Conservation (phyloP, 345 rosid species). For the Rhodamnia rubescens region DNA sequence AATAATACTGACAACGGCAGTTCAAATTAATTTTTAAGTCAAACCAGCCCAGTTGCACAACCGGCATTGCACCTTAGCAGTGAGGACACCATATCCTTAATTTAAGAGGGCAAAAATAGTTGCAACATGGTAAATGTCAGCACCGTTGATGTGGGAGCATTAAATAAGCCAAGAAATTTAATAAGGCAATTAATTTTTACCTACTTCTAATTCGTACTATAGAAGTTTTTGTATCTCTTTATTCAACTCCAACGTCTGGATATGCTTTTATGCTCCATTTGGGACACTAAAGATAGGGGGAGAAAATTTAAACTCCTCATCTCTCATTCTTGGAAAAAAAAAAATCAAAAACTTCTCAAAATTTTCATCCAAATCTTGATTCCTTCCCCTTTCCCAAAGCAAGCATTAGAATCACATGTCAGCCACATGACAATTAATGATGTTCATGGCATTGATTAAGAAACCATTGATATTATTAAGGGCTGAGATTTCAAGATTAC, state of each 20-base stretch:
- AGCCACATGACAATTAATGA: background rate
- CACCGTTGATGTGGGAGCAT: background rate
- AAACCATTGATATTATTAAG: background rate
- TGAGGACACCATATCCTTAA: background rate
- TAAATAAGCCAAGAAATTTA: background rate
- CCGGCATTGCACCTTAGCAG: background rate
- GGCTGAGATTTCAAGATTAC: background rate
- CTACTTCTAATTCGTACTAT: background rate
- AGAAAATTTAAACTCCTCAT: background rate
- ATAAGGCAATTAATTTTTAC: background rate
- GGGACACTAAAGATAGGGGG: background rate
- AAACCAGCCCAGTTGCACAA: background rate
- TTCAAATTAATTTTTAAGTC: background rate
- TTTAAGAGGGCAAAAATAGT: background rate
- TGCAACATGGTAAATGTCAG: background rate
- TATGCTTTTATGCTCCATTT: background rate
- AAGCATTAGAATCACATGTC: background rate
- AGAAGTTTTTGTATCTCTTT: background rate
- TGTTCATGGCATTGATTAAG: background rate
- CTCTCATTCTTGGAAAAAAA: background rate
- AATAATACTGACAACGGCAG: background rate
- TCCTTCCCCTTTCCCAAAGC: background rate
- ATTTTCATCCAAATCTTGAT: background rate
- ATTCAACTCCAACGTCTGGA: background rate
- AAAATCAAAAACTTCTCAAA: background rate